These are phyloP conservation scores for Chalaropsis ovoidea DNA, from an alignment of 2,329 filamentous ascomycete species.

Conservation along the genomic window DNA sequence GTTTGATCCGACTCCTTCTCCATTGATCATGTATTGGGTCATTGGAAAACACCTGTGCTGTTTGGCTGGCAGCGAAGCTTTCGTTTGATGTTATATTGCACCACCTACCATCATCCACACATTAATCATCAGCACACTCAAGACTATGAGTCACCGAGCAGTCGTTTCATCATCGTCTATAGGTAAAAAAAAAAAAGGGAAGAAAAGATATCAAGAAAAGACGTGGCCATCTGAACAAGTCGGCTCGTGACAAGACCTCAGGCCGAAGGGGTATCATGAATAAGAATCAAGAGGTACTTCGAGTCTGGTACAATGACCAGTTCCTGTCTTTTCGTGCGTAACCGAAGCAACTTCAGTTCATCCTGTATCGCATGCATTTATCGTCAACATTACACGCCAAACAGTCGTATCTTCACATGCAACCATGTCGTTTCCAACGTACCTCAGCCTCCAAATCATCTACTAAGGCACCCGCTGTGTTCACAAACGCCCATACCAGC, in stretches of 20 bases:
- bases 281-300: slow-evolving; percentile 67
- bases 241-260: slow-evolving; percentile 31
- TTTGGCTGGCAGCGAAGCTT: neutral
- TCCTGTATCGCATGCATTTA: slow-evolving; percentile 41
- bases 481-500: slow-evolving; percentile 67
- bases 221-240: neutral
- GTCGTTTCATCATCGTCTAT: neutral
- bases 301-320: slow-evolving; percentile 71
- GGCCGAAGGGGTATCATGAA: slow-evolving; percentile 69
- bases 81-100: neutral
- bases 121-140: neutral
- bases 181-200: neutral
- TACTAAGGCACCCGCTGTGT: slow-evolving; percentile 57
- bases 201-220: neutral
- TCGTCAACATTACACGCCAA: slow-evolving; percentile 5
- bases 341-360: slow-evolving; percentile 62
- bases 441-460: slow-evolving; percentile 63
- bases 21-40: neutral
- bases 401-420: neutral
- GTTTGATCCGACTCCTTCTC: neutral
- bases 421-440: slow-evolving; percentile 26
- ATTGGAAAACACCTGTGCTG: no score
- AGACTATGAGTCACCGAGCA: neutral
- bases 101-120: neutral
- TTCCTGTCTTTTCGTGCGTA: slow-evolving; percentile 78